phyloP scores from a whole-genome alignment of 192 early-diverging fungal genomes.

The Neocallimastix lanati region DNA sequence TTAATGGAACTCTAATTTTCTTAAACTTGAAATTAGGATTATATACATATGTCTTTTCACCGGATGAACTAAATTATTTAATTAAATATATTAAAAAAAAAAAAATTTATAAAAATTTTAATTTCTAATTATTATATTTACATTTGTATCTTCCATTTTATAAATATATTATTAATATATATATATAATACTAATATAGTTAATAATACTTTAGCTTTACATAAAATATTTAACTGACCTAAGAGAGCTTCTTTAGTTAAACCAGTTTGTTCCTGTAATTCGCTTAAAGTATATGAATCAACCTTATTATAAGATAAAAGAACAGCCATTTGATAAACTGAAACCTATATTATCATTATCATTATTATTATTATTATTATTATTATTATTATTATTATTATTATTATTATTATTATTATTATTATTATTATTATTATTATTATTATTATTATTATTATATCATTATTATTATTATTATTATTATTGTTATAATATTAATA shows the following conservation, averaged over 20 bases:
- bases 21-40: constrained; percentile 64
- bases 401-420: no score
- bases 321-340: constrained; percentile 85
- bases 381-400: no score
- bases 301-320: constrained; percentile 75
- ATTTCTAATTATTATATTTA: no score
- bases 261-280: constrained; percentile 54
- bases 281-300: constrained; percentile 55
- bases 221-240: constrained; percentile 51
- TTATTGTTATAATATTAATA: no score
- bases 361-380: no score
- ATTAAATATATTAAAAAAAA: no score
- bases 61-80: background rate
- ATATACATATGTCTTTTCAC: constrained; percentile 37
- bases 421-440: no score
- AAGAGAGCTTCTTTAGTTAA: constrained; percentile 46
- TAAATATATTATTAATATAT: constrained; percentile 1
- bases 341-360: constrained; percentile 18
- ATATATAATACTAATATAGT: constrained; percentile 20
- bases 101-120: no score
- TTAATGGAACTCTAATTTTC: constrained; percentile 75
- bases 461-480: no score
- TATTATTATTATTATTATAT: no score
- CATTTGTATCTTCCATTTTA: background rate
- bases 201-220: constrained; percentile 65